Evolutionary conservation across 768 basidiomycete species (phyloP).

Genomic region (Hortiboletus campestris): DNA sequence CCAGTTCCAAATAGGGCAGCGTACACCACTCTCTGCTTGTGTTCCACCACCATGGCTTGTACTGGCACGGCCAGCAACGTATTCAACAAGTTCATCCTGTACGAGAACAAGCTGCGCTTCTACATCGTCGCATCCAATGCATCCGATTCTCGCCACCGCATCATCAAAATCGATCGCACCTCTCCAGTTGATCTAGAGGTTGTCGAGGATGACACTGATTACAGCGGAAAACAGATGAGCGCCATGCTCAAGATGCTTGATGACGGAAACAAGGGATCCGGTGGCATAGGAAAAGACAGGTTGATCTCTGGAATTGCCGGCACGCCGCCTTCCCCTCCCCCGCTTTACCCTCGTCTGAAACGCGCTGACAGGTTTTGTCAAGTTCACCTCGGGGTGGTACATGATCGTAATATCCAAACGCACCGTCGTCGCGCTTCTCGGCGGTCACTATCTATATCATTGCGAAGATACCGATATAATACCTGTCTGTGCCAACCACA

Average conservation of each 20-base stretch:
- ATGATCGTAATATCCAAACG: constrained; percentile 89
- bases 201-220: constrained; percentile 85
- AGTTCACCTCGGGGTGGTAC: constrained; percentile 95
- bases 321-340: constrained; percentile 27
- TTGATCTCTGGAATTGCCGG: constrained; percentile 84
- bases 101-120: constrained; percentile 89
- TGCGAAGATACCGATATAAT: constrained; percentile 89
- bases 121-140: constrained; percentile 91
- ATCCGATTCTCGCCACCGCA: constrained; percentile 82
- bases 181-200: constrained; percentile 70
- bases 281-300: constrained; percentile 78
- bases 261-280: constrained; percentile 87
- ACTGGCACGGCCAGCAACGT: background rate
- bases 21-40: background rate
- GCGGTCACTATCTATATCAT: constrained; percentile 95
- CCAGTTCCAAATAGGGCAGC: constrained; percentile 4
- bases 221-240: constrained; percentile 86
- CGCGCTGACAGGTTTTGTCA: constrained; percentile 67
- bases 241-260: constrained; percentile 93
- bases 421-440: constrained; percentile 88
- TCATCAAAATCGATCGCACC: constrained; percentile 92
- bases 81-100: constrained; percentile 85
- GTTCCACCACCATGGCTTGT: background rate
- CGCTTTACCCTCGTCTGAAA: background rate
- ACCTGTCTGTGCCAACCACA: constrained; percentile 74